These are phyloP conservation scores for Colletotrichum sp. DNA, from an alignment of 2,329 filamentous ascomycete genomes.

Conservation along the genomic window DNA sequence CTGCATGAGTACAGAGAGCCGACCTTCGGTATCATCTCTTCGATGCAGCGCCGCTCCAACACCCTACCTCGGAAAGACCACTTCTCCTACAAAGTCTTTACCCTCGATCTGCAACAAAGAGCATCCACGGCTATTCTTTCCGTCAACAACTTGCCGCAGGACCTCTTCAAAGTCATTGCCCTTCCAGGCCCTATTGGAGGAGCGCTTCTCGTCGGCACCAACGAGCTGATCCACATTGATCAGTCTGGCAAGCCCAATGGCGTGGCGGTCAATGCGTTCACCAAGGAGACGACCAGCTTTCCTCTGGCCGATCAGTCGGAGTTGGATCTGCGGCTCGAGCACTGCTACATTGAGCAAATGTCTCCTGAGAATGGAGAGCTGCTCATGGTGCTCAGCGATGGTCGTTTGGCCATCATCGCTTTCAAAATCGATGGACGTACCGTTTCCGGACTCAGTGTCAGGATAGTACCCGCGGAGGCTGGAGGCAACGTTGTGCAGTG, in stretches of 20 bases:
- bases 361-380: conserved; percentile 81
- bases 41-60: conserved; percentile 73
- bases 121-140: conserved; percentile 93
- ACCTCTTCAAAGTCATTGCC: conserved; percentile 82
- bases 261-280: conserved; percentile 90
- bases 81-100: conserved; percentile 92
- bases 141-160: conserved; percentile 83
- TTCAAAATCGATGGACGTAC: conserved; percentile 91
- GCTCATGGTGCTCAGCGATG: conserved; percentile 80
- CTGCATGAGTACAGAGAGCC: conserved; percentile 97
- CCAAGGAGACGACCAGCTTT: conserved; percentile 82
- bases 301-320: conserved; percentile 86
- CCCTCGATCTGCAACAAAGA: conserved; percentile 89
- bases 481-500: conserved; percentile 68
- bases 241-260: conserved; percentile 94
- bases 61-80: conserved; percentile 85
- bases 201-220: conserved; percentile 82
- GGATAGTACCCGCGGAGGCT: conserved; percentile 64
- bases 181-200: conserved; percentile 88
- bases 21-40: conserved; percentile 92
- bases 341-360: conserved; percentile 77
- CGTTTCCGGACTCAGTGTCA: conserved; percentile 84
- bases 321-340: conserved; percentile 80
- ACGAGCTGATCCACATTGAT: conserved; percentile 94
- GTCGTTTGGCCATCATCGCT: conserved; percentile 74